phyloP scores from a whole-genome alignment of 1,284 basidiomycete species.

The Trametes versicolor region DNA sequence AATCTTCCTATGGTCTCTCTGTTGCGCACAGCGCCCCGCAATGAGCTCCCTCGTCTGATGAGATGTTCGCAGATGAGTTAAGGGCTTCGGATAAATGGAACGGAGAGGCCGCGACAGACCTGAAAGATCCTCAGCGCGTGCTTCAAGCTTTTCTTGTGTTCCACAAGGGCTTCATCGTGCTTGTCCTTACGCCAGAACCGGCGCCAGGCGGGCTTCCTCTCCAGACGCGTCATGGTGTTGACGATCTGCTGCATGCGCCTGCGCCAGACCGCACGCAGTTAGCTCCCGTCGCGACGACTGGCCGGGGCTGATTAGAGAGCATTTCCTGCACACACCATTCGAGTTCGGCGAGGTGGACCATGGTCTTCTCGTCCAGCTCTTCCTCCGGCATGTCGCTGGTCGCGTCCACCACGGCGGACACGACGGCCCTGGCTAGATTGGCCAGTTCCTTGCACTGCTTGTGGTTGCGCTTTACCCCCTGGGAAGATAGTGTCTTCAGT shows the following conservation, averaged over 20 bases:
- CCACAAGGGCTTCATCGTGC: background rate
- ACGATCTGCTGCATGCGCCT: background rate
- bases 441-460: background rate
- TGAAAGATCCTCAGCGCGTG: constrained; percentile 1
- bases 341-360: background rate
- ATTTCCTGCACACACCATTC: background rate
- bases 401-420: background rate
- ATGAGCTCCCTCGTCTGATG: too few species aligned
- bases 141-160: background rate
- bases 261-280: too few species aligned
- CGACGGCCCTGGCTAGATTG: background rate
- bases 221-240: background rate
- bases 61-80: too few species aligned
- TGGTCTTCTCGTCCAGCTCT: background rate
- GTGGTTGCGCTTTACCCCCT: background rate
- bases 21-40: too few species aligned
- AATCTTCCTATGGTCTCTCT: too few species aligned
- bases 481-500: background rate
- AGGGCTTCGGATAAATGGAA: too few species aligned
- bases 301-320: background rate
- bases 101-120: background rate
- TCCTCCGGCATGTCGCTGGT: background rate
- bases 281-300: too few species aligned
- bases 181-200: background rate
- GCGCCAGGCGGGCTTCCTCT: background rate